phyloP scores from a whole-genome alignment of 305 asterid species.

The Ilex paraguariensis region DNA sequence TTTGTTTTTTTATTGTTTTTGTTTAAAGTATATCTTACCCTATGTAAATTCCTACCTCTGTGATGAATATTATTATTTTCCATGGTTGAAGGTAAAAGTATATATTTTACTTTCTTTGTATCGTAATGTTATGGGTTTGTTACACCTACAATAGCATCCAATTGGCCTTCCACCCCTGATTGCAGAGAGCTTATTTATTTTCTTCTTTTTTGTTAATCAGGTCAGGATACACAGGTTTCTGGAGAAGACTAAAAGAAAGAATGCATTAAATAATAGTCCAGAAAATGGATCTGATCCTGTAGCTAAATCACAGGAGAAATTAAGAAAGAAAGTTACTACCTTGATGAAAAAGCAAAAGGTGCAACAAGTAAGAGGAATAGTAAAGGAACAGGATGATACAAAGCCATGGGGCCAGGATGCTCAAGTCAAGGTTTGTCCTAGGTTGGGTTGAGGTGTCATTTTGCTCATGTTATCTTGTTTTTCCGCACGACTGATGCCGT shows the following conservation, averaged over 20 bases:
- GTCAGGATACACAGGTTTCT: slow-evolving; percentile 75
- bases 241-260: slow-evolving; percentile 67
- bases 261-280: slow-evolving; percentile 44
- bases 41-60: no score
- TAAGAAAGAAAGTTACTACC: slow-evolving; percentile 58
- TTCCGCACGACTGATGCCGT: no score
- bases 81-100: no score
- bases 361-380: slow-evolving; percentile 62
- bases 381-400: slow-evolving; percentile 54
- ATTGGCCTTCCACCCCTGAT: not conserved
- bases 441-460: no score
- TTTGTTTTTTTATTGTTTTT: no score
- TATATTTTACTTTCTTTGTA: no score
- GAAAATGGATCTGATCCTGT: slow-evolving; percentile 49
- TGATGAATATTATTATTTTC: no score
- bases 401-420: slow-evolving; percentile 89
- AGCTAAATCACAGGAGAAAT: slow-evolving; percentile 46
- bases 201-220: slow-evolving; percentile 39
- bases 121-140: no score
- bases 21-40: no score
- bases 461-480: no score
- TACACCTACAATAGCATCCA: no score
- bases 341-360: slow-evolving; percentile 78
- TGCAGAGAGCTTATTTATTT: slow-evolving; percentile 19
- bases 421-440: slow-evolving; percentile 63